Evolutionary conservation across 805 yeast genomes (phyloP).

Genomic region (Dipodascus albidus): DNA sequence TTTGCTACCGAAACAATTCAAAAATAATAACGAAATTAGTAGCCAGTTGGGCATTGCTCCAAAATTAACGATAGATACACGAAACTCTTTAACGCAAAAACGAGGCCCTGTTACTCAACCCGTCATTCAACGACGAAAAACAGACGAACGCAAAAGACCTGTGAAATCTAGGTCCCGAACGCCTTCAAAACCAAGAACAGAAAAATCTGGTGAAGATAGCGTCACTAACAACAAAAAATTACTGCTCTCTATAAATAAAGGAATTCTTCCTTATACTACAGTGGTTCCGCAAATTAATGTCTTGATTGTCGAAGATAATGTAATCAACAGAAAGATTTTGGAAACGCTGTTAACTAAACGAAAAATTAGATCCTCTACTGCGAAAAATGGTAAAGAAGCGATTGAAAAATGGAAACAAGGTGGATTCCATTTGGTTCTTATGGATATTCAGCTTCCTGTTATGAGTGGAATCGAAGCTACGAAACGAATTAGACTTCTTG

Average conservation of each 20-base stretch:
- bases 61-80: constrained; percentile 1
- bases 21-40: constrained; percentile 8
- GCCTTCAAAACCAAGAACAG: neutral
- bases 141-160: constrained; percentile 1
- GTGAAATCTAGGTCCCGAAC: neutral
- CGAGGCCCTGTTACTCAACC: neutral
- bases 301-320: constrained; percentile 90
- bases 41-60: constrained; percentile 1
- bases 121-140: constrained; percentile 2
- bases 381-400: constrained; percentile 92
- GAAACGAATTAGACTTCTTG: constrained; percentile 77
- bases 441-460: constrained; percentile 96
- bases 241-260: constrained; percentile 1
- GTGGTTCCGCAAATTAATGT: constrained; percentile 86
- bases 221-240: neutral
- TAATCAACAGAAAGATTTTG: constrained; percentile 84
- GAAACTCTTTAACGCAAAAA: neutral
- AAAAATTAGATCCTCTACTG: constrained; percentile 72
- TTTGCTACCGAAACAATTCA: constrained; percentile 21
- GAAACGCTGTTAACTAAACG: constrained; percentile 81
- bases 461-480: constrained; percentile 95
- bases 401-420: constrained; percentile 90
- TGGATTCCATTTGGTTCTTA: constrained; percentile 84
- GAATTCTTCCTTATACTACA: constrained; percentile 26
- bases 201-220: neutral